phyloP scores from a whole-genome alignment of 2,329 filamentous ascomycete genomes.

The Cercospora sojina region DNA sequence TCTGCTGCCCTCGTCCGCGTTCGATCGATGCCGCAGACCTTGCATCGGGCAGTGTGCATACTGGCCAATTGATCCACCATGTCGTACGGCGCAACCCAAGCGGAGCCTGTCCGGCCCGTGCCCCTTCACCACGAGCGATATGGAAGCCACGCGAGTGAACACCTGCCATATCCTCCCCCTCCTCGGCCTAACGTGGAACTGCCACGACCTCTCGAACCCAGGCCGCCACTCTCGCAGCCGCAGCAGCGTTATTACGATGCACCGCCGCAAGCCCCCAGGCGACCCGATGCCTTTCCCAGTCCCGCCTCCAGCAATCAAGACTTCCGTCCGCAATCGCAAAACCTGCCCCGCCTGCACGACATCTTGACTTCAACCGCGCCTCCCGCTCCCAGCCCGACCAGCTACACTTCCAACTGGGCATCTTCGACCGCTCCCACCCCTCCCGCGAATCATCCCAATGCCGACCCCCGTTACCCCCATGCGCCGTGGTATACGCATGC shows the following conservation, averaged over 20 bases:
- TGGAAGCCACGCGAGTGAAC: slow-evolving; percentile 20
- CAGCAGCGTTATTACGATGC: slow-evolving; percentile 26
- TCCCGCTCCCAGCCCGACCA: slow-evolving; percentile 17
- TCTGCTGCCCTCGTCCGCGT: background rate
- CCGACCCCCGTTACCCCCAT: slow-evolving; percentile 24
- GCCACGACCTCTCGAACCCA: slow-evolving; percentile 32
- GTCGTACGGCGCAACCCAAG: slow-evolving; percentile 17
- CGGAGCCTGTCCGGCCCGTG: slow-evolving; percentile 17
- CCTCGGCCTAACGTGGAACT: slow-evolving; percentile 25
- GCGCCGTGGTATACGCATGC: slow-evolving; percentile 27
- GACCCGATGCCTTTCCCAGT: slow-evolving; percentile 25
- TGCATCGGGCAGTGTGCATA: background rate
- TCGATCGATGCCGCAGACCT: slow-evolving; percentile 13
- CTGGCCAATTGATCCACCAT: slow-evolving; percentile 9
- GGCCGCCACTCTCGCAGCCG: slow-evolving; percentile 25
- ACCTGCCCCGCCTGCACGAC: slow-evolving; percentile 34
- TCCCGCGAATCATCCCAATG: slow-evolving; percentile 21
- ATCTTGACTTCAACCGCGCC: slow-evolving; percentile 31
- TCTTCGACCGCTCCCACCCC: slow-evolving; percentile 13
- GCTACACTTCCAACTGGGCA: slow-evolving; percentile 21
- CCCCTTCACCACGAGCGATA: slow-evolving; percentile 25
- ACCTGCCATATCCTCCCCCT: slow-evolving; percentile 19
- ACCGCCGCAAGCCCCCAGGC: slow-evolving; percentile 15
- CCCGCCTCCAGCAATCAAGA: slow-evolving; percentile 20
- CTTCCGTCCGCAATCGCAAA: slow-evolving; percentile 29